phyloP scores from a whole-genome alignment of 345 rosid genomes.

The Rhodamnia argentea region DNA sequence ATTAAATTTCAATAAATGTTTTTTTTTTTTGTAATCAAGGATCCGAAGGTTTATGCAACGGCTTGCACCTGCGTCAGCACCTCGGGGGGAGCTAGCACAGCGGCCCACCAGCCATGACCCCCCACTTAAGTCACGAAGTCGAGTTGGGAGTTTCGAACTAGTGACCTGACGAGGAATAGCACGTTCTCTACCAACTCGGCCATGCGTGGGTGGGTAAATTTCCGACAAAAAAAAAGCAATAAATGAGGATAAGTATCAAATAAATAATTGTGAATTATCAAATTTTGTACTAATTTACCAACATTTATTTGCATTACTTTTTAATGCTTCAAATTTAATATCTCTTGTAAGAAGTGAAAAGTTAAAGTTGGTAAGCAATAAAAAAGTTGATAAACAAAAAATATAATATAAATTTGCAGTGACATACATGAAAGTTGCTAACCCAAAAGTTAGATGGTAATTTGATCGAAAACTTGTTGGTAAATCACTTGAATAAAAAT shows the following conservation, averaged over 20 bases:
- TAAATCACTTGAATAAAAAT: not conserved
- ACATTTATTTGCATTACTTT: not conserved
- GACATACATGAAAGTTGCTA: not conserved
- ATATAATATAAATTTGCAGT: not conserved
- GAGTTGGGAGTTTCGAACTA: too few relatives aligned
- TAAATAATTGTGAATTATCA: not conserved
- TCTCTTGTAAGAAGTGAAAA: not conserved
- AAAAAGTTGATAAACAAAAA: not conserved
- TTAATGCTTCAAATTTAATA: not conserved
- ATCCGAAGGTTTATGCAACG: too few relatives aligned
- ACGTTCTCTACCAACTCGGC: too few relatives aligned
- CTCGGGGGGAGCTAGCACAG: too few relatives aligned
- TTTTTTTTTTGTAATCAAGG: too few relatives aligned
- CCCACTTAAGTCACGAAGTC: too few relatives aligned
- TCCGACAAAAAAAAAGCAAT: too few relatives aligned
- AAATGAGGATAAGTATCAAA: not conserved
- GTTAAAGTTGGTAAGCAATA: not conserved
- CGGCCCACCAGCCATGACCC: too few relatives aligned
- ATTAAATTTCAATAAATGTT: not conserved
- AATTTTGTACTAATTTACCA: not conserved
- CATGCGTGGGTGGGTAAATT: too few relatives aligned
- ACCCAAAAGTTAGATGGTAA: not conserved
- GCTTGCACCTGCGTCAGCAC: too few relatives aligned
- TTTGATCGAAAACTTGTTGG: not conserved
- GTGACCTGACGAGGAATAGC: too few relatives aligned